These are phyloP conservation scores for Yamadazyma diddensiae DNA, from an alignment of 1,139 yeast species.

Conservation along the genomic window DNA sequence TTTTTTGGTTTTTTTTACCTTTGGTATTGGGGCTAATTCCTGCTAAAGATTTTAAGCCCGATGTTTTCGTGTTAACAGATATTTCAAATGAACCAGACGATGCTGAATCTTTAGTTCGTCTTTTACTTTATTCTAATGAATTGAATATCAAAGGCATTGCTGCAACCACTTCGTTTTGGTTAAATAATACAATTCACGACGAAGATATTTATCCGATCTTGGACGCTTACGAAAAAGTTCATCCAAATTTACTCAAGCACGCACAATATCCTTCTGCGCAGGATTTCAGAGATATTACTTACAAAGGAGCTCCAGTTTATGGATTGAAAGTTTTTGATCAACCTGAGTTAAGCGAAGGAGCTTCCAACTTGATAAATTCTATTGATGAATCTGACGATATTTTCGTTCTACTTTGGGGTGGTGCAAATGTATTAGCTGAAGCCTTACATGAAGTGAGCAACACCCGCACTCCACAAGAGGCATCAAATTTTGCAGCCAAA, in stretches of 20 bases:
- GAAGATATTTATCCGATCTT: not conserved
- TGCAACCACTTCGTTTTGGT: conserved; percentile 3
- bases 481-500: conserved; percentile 13
- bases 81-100: conserved; percentile 27
- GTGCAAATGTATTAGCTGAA: conserved; percentile 23
- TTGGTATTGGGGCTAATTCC: conserved; percentile 7
- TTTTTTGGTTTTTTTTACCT: too few relatives aligned
- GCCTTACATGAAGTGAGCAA: conserved; percentile 15
- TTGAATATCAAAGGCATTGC: not conserved
- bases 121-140: not conserved
- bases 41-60: conserved; percentile 19
- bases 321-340: conserved; percentile 17
- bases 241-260: conserved; percentile 18
- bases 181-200: not conserved
- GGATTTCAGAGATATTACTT: conserved; percentile 17
- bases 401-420: conserved; percentile 23
- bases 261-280: conserved; percentile 19
- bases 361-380: conserved; percentile 16
- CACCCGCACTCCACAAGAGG: conserved; percentile 11
- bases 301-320: conserved; percentile 18
- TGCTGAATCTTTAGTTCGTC: conserved; percentile 22
- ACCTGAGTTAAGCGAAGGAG: conserved; percentile 17
- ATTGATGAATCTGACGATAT: conserved; percentile 17
- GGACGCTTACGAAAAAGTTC: conserved; percentile 21
- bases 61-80: conserved; percentile 22